Conservation (phyloP, 371 early-diverging fungal genomes). For the Actinomucor elegans region DNA sequence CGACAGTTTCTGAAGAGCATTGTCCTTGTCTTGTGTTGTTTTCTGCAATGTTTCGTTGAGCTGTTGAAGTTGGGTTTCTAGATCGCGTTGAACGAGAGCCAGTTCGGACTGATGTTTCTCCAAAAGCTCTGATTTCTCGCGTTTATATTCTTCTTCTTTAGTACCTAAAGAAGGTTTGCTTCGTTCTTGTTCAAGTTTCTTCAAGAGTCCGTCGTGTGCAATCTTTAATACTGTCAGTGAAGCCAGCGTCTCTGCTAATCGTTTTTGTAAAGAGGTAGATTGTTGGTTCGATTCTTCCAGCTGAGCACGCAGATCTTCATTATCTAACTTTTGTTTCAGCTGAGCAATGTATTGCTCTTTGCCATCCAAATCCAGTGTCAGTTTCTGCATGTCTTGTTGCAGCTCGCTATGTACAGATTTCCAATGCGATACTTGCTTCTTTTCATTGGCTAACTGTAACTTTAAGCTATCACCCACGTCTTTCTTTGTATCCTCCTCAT, state of each 20-base stretch:
- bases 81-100: neutral
- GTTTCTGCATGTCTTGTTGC: conserved; percentile 7
- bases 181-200: conserved; percentile 1
- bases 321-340: neutral
- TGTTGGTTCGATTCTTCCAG: conserved; percentile 8
- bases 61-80: neutral
- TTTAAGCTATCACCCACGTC: neutral
- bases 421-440: conserved; percentile 8
- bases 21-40: neutral
- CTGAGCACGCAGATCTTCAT: neutral
- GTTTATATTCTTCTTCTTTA: neutral
- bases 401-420: neutral
- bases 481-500: neutral
- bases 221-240: conserved; percentile 15
- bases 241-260: conserved; percentile 13
- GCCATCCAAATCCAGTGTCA: conserved; percentile 4
- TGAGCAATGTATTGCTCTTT: conserved; percentile 5
- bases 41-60: neutral
- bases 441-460: neutral
- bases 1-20: neutral
- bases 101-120: neutral
- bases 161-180: neutral
- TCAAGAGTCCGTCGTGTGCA: conserved; percentile 10
- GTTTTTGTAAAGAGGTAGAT: conserved; percentile 2
- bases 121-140: neutral